phyloP scores from a whole-genome alignment of 192 early-diverging fungal species.

The Obelidium mucronatum region DNA sequence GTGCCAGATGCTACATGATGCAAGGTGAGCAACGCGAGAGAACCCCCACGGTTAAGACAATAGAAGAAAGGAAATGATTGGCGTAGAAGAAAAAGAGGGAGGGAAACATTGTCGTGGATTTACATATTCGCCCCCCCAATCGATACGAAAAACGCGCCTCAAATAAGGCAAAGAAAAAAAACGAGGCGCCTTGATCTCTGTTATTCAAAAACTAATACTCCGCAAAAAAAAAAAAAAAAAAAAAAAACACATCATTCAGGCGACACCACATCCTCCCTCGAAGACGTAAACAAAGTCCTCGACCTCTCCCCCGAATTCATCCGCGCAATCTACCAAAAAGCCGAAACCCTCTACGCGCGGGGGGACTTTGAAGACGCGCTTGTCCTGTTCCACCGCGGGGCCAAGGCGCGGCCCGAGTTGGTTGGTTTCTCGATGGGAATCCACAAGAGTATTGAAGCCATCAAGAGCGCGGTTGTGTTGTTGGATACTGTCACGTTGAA shows the following conservation, averaged over 20 bases:
- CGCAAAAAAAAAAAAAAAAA: conserved; percentile 7
- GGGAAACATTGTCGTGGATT: too few relatives aligned
- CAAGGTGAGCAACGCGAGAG: conserved; percentile 7
- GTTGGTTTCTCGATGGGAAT: conserved; percentile 56
- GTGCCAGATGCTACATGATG: conserved; percentile 52
- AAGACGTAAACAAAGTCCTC: conserved; percentile 47
- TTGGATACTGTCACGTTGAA: conserved; percentile 32
- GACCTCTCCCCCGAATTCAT: conserved; percentile 39
- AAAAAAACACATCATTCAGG: conserved; percentile 16
- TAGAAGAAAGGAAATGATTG: too few relatives aligned
- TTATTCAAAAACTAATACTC: background rate
- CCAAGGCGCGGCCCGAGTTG: conserved; percentile 46
- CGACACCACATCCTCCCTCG: conserved; percentile 42
- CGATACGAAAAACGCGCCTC: too few relatives aligned
- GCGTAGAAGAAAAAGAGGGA: too few relatives aligned
- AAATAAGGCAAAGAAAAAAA: too few relatives aligned
- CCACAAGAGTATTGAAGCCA: conserved; percentile 53
- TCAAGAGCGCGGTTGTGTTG: conserved; percentile 46
- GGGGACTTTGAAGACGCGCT: conserved; percentile 59
- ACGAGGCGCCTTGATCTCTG: too few relatives aligned
- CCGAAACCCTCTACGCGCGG: conserved; percentile 53
- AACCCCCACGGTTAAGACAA: background rate
- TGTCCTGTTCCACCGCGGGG: conserved; percentile 56
- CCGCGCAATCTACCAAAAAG: conserved; percentile 57
- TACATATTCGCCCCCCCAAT: background rate